phyloP scores from a whole-genome alignment of 2,329 filamentous ascomycete species.

The Fusarium xylarioides region DNA sequence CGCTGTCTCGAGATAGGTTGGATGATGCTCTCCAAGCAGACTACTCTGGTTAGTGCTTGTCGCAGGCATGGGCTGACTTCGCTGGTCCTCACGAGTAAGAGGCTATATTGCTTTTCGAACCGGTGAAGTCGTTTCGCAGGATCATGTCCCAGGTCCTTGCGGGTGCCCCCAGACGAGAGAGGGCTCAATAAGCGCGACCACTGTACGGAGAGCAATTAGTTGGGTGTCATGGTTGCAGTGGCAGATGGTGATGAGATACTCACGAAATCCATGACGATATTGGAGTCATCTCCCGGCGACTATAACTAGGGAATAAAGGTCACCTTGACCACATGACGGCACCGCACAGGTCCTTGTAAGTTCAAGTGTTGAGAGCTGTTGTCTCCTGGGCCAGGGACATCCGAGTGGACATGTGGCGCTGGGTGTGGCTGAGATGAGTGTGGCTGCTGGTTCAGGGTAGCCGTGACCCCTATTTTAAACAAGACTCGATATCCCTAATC shows the following conservation, averaged over 20 bases:
- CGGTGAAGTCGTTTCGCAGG: constrained; percentile 71
- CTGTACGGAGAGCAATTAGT: constrained; percentile 49
- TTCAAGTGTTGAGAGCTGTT: constrained; percentile 36
- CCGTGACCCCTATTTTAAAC: constrained; percentile 8
- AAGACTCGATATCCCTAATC: no score
- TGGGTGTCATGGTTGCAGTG: constrained; percentile 6
- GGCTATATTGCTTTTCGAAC: constrained; percentile 73
- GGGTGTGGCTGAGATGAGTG: constrained; percentile 6
- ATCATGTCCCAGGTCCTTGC: constrained; percentile 69
- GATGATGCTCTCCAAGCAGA: constrained; percentile 68
- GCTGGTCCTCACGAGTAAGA: constrained; percentile 61
- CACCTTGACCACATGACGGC: constrained; percentile 34
- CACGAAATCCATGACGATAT: constrained; percentile 66
- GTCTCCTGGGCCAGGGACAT: constrained; percentile 21
- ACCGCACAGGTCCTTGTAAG: constrained; percentile 27
- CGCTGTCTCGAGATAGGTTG: constrained; percentile 67
- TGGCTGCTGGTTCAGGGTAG: constrained; percentile 24
- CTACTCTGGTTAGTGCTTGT: constrained; percentile 45
- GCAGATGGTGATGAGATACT: constrained; percentile 37
- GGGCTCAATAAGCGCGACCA: constrained; percentile 75
- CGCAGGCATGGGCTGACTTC: neutral
- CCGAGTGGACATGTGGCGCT: constrained; percentile 18
- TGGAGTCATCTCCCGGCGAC: constrained; percentile 55
- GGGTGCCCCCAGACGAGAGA: constrained; percentile 63
- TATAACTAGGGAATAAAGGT: constrained; percentile 20